Base-by-base conservation (phyloP, 495 filamentous ascomycete species). In the Aspergillus wentii region DNA sequence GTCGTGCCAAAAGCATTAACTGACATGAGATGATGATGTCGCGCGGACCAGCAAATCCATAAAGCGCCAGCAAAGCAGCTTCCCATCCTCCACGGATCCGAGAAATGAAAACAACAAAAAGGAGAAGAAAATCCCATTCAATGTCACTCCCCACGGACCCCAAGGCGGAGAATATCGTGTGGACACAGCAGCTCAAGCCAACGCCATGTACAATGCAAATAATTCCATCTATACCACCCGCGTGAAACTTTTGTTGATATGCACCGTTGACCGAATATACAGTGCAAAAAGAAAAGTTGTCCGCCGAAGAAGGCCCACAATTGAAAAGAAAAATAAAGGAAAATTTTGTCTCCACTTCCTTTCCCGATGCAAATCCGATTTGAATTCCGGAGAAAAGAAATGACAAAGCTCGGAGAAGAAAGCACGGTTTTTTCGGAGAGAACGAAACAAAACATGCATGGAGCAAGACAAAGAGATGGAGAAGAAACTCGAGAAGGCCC, bases 121-220 rank as follows among this genome's bases (percentile, higher is more conserved):
- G 47, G 47, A 50, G 54, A 50, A 57, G 49, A 46, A 49, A 52
- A 49, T 56, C 47, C 59, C 49, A 44, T 55, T 62, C 41, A 53
- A 49, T 45, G 48, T 56, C 42, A 54, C 49, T 52, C 58, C 63
- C 59, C 55, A 53, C 56, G 56, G 56, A 60, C 54, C 56, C 56
- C 49, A 44, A 41, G 49, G 46, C 47, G 61, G 56, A 62, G 53
- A 54, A 59, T 49, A 53, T 57, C 52, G 52, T 59, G 51, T 54
- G 54, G 54, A 61, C 59, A 53, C 44, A 60, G 64, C 54, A 69
- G 62, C 58, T 68, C 66, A 68, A 64, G 63, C 66, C 66, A 72
- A 72, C 67, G 67, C 67, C 67, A 62, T 60, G 68, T 51, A 60
- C 51, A 68, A 71, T 66, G 65, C 65, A 69, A 67, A 56, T 41